Evolutionary conservation across 2,329 filamentous ascomycete species (phyloP).

Genomic region (Aspergillus amoenus): DNA sequence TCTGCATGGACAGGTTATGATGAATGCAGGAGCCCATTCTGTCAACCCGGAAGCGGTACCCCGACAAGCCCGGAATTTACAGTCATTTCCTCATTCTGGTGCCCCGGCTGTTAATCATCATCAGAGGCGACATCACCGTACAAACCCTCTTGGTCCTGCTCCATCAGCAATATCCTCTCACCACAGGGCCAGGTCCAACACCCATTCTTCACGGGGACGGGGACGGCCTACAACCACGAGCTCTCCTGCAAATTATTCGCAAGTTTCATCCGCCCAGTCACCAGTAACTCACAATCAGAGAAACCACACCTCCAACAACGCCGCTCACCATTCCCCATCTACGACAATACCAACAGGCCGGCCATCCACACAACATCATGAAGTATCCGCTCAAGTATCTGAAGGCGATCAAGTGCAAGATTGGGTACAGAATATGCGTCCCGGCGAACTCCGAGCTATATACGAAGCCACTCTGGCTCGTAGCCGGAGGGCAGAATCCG

Average conservation of each 20-base stretch:
- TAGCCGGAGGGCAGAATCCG: slow-evolving; percentile 1
- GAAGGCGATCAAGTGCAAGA: slow-evolving; percentile 12
- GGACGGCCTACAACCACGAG: slow-evolving; percentile 6
- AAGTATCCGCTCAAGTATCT: neutral
- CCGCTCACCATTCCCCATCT: neutral
- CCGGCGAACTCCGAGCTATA: slow-evolving; percentile 10
- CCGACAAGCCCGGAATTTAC: slow-evolving; percentile 6
- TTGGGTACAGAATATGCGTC: slow-evolving; percentile 11
- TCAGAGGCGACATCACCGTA: slow-evolving; percentile 14
- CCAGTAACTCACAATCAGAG: neutral
- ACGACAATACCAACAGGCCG: neutral
- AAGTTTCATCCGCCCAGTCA: neutral
- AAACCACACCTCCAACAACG: neutral
- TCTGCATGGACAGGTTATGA: neutral
- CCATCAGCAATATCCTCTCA: neutral
- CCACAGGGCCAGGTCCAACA: neutral
- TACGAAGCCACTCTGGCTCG: slow-evolving; percentile 10
- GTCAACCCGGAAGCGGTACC: neutral
- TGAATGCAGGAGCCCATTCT: neutral
- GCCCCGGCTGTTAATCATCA: slow-evolving; percentile 7
- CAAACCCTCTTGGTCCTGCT: slow-evolving; percentile 5
- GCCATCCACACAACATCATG: neutral
- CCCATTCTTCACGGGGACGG: slow-evolving; percentile 10
- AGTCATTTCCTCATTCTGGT: slow-evolving; percentile 7
- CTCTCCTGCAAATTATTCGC: neutral